These are phyloP conservation scores for Hydrangea macrophylla DNA, from an alignment of 148 eudicot genomes.

Conservation along the genomic window DNA sequence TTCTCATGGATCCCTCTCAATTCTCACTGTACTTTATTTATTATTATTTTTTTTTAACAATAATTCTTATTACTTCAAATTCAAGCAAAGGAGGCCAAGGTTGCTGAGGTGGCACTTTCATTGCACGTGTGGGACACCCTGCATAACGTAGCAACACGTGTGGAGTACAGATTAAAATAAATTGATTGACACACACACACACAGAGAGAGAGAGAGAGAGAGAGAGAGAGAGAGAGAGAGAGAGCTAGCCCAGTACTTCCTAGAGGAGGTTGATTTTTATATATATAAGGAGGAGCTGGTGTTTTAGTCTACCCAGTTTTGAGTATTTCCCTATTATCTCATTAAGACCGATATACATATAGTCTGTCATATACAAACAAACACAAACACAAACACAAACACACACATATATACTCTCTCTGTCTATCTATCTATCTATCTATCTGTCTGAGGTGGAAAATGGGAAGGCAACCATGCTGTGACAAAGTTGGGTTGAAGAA, in stretches of 20 bases:
- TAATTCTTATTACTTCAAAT: no score
- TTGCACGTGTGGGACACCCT: conserved; percentile 1
- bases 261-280: not conserved
- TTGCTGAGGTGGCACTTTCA: no score
- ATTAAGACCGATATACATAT: no score
- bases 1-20: no score
- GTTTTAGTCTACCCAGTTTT: conserved; percentile 4
- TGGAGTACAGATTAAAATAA: not conserved
- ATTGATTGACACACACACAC: no score
- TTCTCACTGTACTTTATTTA: no score
- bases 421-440: not conserved
- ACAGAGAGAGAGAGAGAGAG: not conserved
- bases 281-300: conserved; percentile 5
- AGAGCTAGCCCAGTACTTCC: not conserved
- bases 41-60: no score
- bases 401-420: conserved; percentile 9
- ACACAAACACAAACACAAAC: no score
- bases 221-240: not conserved
- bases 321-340: not conserved
- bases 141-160: not conserved
- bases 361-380: no score
- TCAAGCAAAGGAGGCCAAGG: no score
- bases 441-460: not conserved
- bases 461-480: conserved; percentile 63
- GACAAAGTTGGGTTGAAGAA: conserved; percentile 54